Base-by-base conservation (phyloP, 805 yeast species). In the baker's yeast (Saccharomyces cerevisiae) region DNA sequence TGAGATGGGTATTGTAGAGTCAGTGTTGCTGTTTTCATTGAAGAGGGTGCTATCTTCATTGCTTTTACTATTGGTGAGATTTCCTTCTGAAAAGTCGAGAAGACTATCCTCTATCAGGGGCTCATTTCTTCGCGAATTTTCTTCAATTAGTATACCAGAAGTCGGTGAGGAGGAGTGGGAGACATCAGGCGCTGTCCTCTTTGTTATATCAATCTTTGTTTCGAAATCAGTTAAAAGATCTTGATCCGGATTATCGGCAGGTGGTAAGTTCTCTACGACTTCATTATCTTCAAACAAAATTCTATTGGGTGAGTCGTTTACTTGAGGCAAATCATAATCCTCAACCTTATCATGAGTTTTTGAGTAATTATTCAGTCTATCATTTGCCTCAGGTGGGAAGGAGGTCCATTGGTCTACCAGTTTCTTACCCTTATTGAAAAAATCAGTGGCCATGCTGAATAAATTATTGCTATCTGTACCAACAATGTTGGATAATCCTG, bases 361-460 rank as follows among this genome's bases (percentile, higher is more conserved):
- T 17, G 4, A 9, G 11, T 36, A 10, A 21, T 55, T 55, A 22
- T 36, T 52, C 13, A 59, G 27, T 41, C 63, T 54, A 32, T 62
- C 55, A 21, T 57, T 58, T 49, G 60, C 67, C 6, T 64, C 66
- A 17, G 43, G 43, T 3, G 61, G 65, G 43, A 54, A 61, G 4
- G 58, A 55, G 3, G 63, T 57, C 22, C 60, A 51, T 41, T 63
- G 62, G 51, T 66, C 68, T 28, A 71, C 58, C 29, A 67, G 56
- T 13, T 64, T 60, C 47, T 69, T 71, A 8, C 75, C 70, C 54
- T 62, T 70, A 51, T 59, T 64, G 21, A 70, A 55, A 26, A 71
- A 50, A 29, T 59, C 59, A 1, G 67, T 55, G 0, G 72, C 72
- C 53, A 63, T 54, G 6, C 66, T 56, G 28, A 67, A 59, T 2